A percentile compares a stretch with the other conserved stretches of the same genome.
These are phyloP conservation scores for Rhynchospora pubera DNA, from an alignment of 176 grass and related monocot genomes.

Conservation along the genomic window DNA sequence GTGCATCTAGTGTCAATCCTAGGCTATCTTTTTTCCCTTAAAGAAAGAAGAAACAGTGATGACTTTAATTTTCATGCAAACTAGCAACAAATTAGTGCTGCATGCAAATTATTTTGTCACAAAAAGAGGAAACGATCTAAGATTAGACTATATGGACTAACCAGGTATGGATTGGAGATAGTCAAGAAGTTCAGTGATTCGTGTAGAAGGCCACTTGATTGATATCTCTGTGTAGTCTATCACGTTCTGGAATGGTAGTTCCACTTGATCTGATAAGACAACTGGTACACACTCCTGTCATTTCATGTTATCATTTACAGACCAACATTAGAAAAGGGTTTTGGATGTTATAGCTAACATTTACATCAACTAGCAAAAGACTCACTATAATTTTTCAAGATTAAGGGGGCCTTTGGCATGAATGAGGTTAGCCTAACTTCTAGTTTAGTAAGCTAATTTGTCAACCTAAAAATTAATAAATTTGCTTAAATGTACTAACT, in stretches of 20 bases:
- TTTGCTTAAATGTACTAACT: too few relatives aligned
- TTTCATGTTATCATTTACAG: constrained; percentile 3
- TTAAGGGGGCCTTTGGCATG: background rate
- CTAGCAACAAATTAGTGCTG: background rate
- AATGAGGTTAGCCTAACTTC: too few relatives aligned
- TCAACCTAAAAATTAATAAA: too few relatives aligned
- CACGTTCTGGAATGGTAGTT: constrained; percentile 89
- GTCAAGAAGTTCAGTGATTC: constrained; percentile 57
- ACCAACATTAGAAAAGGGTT: background rate
- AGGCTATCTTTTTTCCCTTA: background rate
- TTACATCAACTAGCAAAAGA: constrained; percentile 30
- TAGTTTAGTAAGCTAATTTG: too few relatives aligned
- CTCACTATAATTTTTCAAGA: background rate
- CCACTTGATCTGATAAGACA: constrained; percentile 87
- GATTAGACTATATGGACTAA: constrained; percentile 5
- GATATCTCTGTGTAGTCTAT: constrained; percentile 76
- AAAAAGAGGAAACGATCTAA: background rate
- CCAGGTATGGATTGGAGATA: constrained; percentile 86
- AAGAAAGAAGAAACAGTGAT: background rate
- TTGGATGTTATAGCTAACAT: background rate
- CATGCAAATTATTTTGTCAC: background rate
- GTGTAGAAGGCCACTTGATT: constrained; percentile 79
- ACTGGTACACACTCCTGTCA: constrained; percentile 89
- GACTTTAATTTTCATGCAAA: background rate
- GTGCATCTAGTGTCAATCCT: background rate